These are phyloP conservation scores for Talaromyces atroroseus DNA, from an alignment of 2,329 filamentous ascomycete genomes.

Conservation along the genomic window DNA sequence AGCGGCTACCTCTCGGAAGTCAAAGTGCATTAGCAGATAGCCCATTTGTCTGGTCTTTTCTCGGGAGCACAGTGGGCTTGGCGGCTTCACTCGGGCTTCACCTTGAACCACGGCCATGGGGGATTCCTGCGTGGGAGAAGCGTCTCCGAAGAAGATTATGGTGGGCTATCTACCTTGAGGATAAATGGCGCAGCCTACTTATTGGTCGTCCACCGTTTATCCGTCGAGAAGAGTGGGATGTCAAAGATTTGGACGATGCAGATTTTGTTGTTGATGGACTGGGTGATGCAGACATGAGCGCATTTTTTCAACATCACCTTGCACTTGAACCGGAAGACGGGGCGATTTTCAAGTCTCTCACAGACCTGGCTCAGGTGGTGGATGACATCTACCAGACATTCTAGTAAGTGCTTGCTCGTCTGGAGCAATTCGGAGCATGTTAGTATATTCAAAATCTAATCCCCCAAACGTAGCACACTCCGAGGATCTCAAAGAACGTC, in stretches of 20 bases:
- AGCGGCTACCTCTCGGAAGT: constrained; percentile 20
- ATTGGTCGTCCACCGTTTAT: constrained; percentile 34
- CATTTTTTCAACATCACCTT: constrained; percentile 2
- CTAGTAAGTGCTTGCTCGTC: constrained; percentile 21
- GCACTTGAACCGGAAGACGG: constrained; percentile 15
- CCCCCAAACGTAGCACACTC: constrained; percentile 20
- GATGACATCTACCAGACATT: constrained; percentile 28
- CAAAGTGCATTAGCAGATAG: constrained; percentile 26
- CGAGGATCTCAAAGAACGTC: constrained; percentile 26
- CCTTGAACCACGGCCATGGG: constrained; percentile 34
- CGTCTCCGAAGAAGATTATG: constrained; percentile 34
- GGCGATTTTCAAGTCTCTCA: constrained; percentile 23
- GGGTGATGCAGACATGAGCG: constrained; percentile 4
- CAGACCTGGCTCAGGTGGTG: constrained; percentile 24
- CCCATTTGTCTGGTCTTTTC: constrained; percentile 33
- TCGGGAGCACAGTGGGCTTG: constrained; percentile 31
- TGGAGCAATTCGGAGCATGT: not conserved
- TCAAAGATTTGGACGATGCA: constrained; percentile 24
- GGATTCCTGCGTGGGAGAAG: constrained; percentile 35
- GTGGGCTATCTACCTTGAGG: constrained; percentile 38
- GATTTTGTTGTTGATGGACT: constrained; percentile 22
- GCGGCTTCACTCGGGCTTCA: constrained; percentile 32
- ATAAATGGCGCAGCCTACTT: constrained; percentile 35
- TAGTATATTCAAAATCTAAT: not conserved
- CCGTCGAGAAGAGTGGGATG: constrained; percentile 30